Evolutionary conservation across 2,329 filamentous ascomycete species (phyloP).

Genomic region (Calonectria hongkongensis): DNA sequence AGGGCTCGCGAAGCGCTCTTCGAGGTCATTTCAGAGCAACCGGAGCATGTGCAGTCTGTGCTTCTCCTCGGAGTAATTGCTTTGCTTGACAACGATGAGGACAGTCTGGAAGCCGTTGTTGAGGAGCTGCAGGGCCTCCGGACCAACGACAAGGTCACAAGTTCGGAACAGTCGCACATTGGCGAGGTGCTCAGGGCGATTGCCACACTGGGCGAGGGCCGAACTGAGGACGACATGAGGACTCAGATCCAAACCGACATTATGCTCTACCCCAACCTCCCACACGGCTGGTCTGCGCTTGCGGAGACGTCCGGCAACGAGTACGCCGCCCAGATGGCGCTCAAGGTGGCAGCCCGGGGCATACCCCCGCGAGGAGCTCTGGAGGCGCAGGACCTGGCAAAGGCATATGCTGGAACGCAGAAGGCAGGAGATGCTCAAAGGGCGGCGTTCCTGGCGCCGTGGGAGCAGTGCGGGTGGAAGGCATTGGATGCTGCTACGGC

Average conservation of each 20-base stretch:
- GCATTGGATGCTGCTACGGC: slow-evolving; percentile 64
- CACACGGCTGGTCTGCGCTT: slow-evolving; percentile 88
- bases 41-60: slow-evolving; percentile 86
- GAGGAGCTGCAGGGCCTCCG: slow-evolving; percentile 85
- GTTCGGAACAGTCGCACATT: slow-evolving; percentile 80
- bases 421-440: slow-evolving; percentile 83
- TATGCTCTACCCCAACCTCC: slow-evolving; percentile 86
- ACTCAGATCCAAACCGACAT: slow-evolving; percentile 84
- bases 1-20: slow-evolving; percentile 88
- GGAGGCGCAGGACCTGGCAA: slow-evolving; percentile 80
- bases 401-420: slow-evolving; percentile 84
- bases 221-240: slow-evolving; percentile 70
- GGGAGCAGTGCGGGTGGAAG: slow-evolving; percentile 80
- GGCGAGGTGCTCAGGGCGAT: slow-evolving; percentile 86
- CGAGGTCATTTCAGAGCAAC: slow-evolving; percentile 82
- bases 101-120: slow-evolving; percentile 86
- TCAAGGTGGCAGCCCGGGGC: slow-evolving; percentile 84
- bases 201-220: slow-evolving; percentile 73
- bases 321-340: slow-evolving; percentile 83
- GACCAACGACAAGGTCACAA: slow-evolving; percentile 77
- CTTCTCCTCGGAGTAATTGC: slow-evolving; percentile 90
- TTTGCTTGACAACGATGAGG: slow-evolving; percentile 85
- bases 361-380: slow-evolving; percentile 84
- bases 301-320: slow-evolving; percentile 74
- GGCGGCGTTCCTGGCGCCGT: slow-evolving; percentile 88